These are phyloP conservation scores for Gloeostereum incarnatum DNA, from an alignment of 768 basidiomycete species.

Conservation along the genomic window DNA sequence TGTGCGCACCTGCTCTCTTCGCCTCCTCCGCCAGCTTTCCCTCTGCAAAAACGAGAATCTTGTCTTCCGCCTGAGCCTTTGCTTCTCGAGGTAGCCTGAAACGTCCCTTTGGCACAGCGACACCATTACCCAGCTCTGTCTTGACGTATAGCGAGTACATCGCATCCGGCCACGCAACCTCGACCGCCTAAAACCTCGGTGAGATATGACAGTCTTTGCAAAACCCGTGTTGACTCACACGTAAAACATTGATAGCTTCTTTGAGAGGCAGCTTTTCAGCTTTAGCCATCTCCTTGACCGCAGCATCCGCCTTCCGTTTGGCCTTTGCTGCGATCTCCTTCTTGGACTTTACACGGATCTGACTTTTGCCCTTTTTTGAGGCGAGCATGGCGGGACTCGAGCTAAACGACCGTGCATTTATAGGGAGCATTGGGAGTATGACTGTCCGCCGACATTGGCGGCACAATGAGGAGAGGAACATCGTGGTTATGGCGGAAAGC, in stretches of 20 bases:
- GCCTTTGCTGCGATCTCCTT: conserved; percentile 60
- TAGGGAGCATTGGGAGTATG: not conserved
- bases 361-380: conserved; percentile 37
- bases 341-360: conserved; percentile 56
- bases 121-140: conserved; percentile 69
- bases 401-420: conserved; percentile 41
- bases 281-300: conserved; percentile 46
- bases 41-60: conserved; percentile 90
- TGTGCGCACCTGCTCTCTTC: conserved; percentile 77
- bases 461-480: not conserved
- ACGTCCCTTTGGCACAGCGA: conserved; percentile 83
- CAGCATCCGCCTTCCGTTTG: conserved; percentile 46
- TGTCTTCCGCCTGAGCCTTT: conserved; percentile 59
- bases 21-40: conserved; percentile 78
- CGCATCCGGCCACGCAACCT: conserved; percentile 66
- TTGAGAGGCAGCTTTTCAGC: conserved; percentile 56
- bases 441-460: conserved; percentile 1
- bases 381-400: conserved; percentile 36
- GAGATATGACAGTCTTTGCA: conserved; percentile 2
- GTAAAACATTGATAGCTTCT: conserved; percentile 62
- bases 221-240: conserved; percentile 27
- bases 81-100: conserved; percentile 78
- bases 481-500: not conserved
- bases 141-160: conserved; percentile 78
- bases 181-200: conserved; percentile 53